A percentile compares a stretch with the other conserved stretches of the same genome.
Evolutionary conservation across 768 basidiomycete species (phyloP).

Genomic region (Mycena albidolilacea): DNA sequence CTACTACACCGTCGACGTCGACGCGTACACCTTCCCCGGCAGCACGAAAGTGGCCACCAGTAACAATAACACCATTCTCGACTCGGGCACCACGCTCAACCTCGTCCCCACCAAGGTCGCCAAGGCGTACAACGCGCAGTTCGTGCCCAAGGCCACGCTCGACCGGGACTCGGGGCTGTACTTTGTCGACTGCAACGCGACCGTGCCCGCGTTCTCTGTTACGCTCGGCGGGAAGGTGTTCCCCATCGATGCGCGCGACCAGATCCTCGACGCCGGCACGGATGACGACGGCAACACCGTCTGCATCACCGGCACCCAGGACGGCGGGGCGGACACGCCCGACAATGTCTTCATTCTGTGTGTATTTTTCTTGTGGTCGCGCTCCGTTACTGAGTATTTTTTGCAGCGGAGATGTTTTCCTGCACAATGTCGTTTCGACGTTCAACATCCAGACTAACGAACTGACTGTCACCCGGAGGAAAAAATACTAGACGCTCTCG

Average conservation of each 20-base stretch:
- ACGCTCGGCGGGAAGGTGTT: conserved; percentile 40
- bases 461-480: conserved; percentile 40
- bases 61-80: conserved; percentile 34
- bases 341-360: conserved; percentile 42
- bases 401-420: conserved; percentile 42
- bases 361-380: not conserved
- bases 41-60: conserved; percentile 23
- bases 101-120: conserved; percentile 41
- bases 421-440: conserved; percentile 43
- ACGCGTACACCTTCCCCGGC: conserved; percentile 40
- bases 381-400: not conserved
- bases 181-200: conserved; percentile 40
- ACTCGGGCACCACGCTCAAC: conserved; percentile 40
- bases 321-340: conserved; percentile 35
- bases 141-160: conserved; percentile 39
- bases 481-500: conserved; percentile 27
- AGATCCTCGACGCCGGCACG: conserved; percentile 32
- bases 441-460: conserved; percentile 40
- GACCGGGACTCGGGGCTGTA: conserved; percentile 34
- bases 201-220: conserved; percentile 41
- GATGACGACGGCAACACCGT: conserved; percentile 34
- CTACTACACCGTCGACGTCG: conserved; percentile 42
- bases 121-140: conserved; percentile 38
- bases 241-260: conserved; percentile 41
- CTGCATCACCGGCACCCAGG: conserved; percentile 40